Evolutionary conservation across 129 eudicot genomes (phyloP).

Genomic region (carrot (Daucus carota)): DNA sequence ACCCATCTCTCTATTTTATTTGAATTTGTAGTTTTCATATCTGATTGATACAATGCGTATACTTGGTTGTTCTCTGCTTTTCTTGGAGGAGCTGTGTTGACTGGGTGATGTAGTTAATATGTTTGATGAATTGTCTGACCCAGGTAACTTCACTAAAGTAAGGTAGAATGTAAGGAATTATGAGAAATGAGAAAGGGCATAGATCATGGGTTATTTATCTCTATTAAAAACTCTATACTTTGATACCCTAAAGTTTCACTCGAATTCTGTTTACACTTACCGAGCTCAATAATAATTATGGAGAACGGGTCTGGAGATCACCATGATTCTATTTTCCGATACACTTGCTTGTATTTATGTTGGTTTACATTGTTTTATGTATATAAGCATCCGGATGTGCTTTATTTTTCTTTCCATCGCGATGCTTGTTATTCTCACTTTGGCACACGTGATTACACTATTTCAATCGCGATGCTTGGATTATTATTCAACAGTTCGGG

Average conservation of each 20-base stretch:
- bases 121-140: no score
- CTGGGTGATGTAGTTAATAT: no score
- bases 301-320: slow-evolving; percentile 85
- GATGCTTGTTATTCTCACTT: slow-evolving; percentile 65
- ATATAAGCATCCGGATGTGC: slow-evolving; percentile 43
- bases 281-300: slow-evolving; percentile 65
- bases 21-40: not conserved
- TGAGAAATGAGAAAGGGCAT: no score
- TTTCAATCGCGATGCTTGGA: slow-evolving; percentile 82
- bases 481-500: slow-evolving; percentile 70
- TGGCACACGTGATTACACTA: slow-evolving; percentile 69
- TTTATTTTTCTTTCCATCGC: slow-evolving; percentile 57
- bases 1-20: not conserved
- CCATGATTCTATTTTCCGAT: slow-evolving; percentile 83
- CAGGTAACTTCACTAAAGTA: no score
- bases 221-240: slow-evolving; percentile 63
- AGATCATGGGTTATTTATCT: no score
- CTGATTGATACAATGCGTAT: not conserved
- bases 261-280: slow-evolving; percentile 44
- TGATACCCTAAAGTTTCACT: slow-evolving; percentile 40
- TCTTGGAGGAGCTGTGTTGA: no score
- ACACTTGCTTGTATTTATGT: slow-evolving; percentile 71
- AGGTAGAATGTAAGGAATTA: no score
- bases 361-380: slow-evolving; percentile 60
- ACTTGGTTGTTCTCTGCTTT: no score